These are phyloP conservation scores for Alternaria arborescens DNA, from an alignment of 2,329 filamentous ascomycete species.

Conservation along the genomic window DNA sequence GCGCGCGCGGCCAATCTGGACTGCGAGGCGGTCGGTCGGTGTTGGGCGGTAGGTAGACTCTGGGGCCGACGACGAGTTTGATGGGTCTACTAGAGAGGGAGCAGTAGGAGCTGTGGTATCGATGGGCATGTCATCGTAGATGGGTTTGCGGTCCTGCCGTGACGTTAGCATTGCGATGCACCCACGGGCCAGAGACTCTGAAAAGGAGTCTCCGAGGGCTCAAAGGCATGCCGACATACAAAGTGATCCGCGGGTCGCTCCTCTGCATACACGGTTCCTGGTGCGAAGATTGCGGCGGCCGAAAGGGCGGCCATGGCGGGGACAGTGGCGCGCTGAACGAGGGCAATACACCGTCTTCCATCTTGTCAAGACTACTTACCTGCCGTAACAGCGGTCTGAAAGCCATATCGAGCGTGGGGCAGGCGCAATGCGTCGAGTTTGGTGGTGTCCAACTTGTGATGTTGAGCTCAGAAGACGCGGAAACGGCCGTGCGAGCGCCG, in stretches of 20 bases:
- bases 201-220: neutral
- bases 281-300: conserved; percentile 58
- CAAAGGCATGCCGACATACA: conserved; percentile 21
- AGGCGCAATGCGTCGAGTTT: conserved; percentile 46
- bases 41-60: conserved; percentile 64
- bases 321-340: conserved; percentile 58
- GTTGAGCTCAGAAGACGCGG: conserved; percentile 32
- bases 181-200: neutral
- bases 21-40: conserved; percentile 87
- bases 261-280: conserved; percentile 60
- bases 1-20: conserved; percentile 80
- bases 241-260: conserved; percentile 37
- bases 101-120: conserved; percentile 50
- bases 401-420: conserved; percentile 56
- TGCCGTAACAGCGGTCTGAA: conserved; percentile 62
- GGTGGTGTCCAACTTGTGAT: conserved; percentile 25
- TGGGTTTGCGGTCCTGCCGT: conserved; percentile 63
- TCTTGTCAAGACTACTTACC: conserved; percentile 49
- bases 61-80: conserved; percentile 39
- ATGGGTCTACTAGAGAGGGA: conserved; percentile 45
- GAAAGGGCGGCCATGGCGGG: conserved; percentile 56
- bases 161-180: neutral
- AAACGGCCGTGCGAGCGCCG: conserved; percentile 18
- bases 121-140: conserved; percentile 74
- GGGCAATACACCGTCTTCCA: conserved; percentile 14